Base-by-base conservation (phyloP, 441 rosid species). In the Cnidoscolus chayamansa region DNA sequence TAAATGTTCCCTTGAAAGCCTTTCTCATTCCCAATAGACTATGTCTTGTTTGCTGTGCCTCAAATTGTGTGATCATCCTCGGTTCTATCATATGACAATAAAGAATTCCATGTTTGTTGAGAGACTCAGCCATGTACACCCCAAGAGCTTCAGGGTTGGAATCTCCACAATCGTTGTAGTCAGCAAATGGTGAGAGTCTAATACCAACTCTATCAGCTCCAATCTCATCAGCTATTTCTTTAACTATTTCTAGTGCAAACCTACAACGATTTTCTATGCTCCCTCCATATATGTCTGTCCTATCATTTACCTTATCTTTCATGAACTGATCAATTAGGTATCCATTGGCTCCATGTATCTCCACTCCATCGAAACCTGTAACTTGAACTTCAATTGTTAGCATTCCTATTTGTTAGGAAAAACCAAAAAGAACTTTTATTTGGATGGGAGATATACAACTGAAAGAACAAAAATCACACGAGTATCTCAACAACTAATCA, bases 311-410 rank as follows among this genome's bases (percentile, higher is more conserved):
- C 13, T 87, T 86, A 10, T 93, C 83, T 71, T 90, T 93, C 63
- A 89, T 56, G 84, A 93, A 93, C 74, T 93, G 95, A 76, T 93
- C 98, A 43, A 91, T 86, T 57, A 93, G 89, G 73, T 93, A 93
- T 37, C 98, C 97, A 32, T 93, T 93, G 0, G 91, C 97, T 49
- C 87, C 93, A 35, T 90, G 97, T 65, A 90, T 84, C 89, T 93
- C 97, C 32, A 93, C 86, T 12, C 95, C 98, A 58, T 90, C 97
- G 31, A 90, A 93, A 64, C 97, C 94, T 83, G 71, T 2, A 67
- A 20, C 17, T 25, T 47, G 10, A 43, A 19, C 4, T 6, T 40
- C 45, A 40, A 3, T 40, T 40, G 45, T 40, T 5, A 40, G 45
- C 4, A 6, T 3, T 40, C 45, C 6, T 40, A 40, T 35, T 35